Evolutionary conservation across 306 rosid species (phyloP).

Genomic region (Corylus heterophylla): DNA sequence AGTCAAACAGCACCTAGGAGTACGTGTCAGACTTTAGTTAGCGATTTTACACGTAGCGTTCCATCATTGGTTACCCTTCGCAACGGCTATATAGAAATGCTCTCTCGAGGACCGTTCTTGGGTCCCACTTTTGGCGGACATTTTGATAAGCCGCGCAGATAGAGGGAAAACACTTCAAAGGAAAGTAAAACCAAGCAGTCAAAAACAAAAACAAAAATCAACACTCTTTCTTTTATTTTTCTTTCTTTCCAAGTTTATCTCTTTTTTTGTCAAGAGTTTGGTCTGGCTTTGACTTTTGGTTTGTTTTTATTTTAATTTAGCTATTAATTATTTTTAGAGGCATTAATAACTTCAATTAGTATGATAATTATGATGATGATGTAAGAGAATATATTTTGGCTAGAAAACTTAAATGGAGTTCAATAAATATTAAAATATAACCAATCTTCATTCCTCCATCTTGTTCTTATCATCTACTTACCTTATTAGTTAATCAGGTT

Average conservation of each 20-base stretch:
- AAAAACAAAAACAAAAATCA: no score
- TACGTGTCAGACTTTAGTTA: slow-evolving; percentile 31
- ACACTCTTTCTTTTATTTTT: neutral
- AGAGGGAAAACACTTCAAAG: slow-evolving; percentile 10
- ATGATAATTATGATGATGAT: no score
- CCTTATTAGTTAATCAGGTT: neutral
- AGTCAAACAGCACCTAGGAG: slow-evolving; percentile 49
- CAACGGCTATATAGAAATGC: slow-evolving; percentile 37
- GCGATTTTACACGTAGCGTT: slow-evolving; percentile 17
- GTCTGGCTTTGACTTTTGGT: no score
- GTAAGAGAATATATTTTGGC: no score
- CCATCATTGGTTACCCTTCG: neutral
- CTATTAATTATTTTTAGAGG: no score
- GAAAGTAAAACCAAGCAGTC: neutral
- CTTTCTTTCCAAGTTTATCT: neutral
- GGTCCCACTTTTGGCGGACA: slow-evolving; percentile 40
- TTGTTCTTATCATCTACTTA: neutral
- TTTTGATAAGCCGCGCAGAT: slow-evolving; percentile 19
- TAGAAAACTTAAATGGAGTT: no score
- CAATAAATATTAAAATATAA: no score
- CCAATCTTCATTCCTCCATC: no score
- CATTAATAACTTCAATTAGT: no score
- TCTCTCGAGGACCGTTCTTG: slow-evolving; percentile 15
- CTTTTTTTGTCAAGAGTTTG: no score
- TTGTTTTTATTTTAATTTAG: no score